Evolutionary conservation across 2,329 filamentous ascomycete genomes (phyloP), one percentile per base, ranked within the genome.

Genomic region (Neophaeococcomyces aloes): DNA sequence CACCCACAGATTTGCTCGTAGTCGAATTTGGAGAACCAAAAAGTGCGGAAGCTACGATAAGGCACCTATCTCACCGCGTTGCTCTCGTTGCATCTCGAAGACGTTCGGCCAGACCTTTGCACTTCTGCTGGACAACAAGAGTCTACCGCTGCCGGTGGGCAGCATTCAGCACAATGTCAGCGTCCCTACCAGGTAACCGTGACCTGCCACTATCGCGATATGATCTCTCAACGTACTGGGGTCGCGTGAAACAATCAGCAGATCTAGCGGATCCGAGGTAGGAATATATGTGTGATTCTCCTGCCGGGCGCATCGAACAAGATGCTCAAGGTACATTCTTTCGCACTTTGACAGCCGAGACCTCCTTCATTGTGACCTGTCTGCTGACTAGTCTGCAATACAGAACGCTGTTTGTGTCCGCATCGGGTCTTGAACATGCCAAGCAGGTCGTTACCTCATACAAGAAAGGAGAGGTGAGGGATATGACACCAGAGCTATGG

Each of bases 181-280:
- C 75, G 36, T 78, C 78, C 19, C 61, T 79, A 21, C 76, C 77
- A 19, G 77, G 78, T 44, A 75, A 65, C 54, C 83, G 89, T 63
- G 86, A 94, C 64, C 74, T 95, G 52, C 91, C 91, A 49, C 78
- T 80, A 45, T 98, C 91, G 43, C 86, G 87, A 65, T 89, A 93
- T 75, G 86, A 98, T 62, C 74, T 98, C 58, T 78, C 67, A 61
- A 95, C 88, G 36, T 98, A 98, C 69, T 91, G 85, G 85, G 91
- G 91, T 53, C 81, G 91, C 47, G 91, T 96, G 59, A 78, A 76
- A 67, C 89, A 98, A 69, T 81, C 87, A 14, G 82, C 85, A 48
- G 81, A 88, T 57, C 79, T 98, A 57, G 83, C 88, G 61, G 91
- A 98, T 71, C 91, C 91, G 55, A 91, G 88, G 89, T 96, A 73